Percentiles rank a stretch among this genome's conserved stretches.
phyloP scores from a whole-genome alignment of 2,329 filamentous ascomycete species.

The Alternaria tenuissima region DNA sequence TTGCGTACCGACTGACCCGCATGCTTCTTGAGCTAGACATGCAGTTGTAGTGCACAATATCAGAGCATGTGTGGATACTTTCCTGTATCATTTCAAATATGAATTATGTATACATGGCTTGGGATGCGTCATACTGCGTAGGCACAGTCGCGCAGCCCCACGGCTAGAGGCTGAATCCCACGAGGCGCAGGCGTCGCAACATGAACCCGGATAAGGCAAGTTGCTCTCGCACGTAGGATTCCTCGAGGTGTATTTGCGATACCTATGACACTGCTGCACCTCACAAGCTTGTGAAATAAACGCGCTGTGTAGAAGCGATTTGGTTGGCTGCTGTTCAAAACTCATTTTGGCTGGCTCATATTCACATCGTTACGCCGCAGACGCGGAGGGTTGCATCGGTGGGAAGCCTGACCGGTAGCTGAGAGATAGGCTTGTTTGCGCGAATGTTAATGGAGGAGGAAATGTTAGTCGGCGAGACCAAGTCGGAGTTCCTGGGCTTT shows the following conservation, averaged over 20 bases:
- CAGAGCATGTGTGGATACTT: background rate
- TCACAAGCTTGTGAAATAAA: conserved; percentile 4
- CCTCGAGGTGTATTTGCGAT: conserved; percentile 2
- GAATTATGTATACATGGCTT: background rate
- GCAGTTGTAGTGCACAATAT: conserved; percentile 2
- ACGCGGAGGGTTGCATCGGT: conserved; percentile 16
- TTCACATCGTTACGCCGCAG: conserved; percentile 12
- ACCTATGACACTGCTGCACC: conserved; percentile 3
- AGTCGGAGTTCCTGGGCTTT: conserved; percentile 8
- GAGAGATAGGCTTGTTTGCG: conserved; percentile 19
- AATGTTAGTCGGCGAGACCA: background rate
- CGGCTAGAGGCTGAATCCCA: conserved; percentile 10
- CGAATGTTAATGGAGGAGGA: conserved; percentile 13
- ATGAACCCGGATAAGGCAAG: conserved; percentile 12
- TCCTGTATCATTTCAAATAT: background rate
- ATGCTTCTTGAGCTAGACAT: background rate
- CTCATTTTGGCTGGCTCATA: background rate
- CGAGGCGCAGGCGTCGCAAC: conserved; percentile 14
- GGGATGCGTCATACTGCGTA: conserved; percentile 1
- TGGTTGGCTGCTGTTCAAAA: conserved; percentile 2
- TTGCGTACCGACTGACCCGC: conserved; percentile 11
- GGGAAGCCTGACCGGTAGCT: conserved; percentile 12
- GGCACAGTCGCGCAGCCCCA: conserved; percentile 10
- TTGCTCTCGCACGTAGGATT: conserved; percentile 8
- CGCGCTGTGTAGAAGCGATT: background rate